Evolutionary conservation across 2,329 filamentous ascomycete species (phyloP).

Genomic region (Aureobasidium sp.): DNA sequence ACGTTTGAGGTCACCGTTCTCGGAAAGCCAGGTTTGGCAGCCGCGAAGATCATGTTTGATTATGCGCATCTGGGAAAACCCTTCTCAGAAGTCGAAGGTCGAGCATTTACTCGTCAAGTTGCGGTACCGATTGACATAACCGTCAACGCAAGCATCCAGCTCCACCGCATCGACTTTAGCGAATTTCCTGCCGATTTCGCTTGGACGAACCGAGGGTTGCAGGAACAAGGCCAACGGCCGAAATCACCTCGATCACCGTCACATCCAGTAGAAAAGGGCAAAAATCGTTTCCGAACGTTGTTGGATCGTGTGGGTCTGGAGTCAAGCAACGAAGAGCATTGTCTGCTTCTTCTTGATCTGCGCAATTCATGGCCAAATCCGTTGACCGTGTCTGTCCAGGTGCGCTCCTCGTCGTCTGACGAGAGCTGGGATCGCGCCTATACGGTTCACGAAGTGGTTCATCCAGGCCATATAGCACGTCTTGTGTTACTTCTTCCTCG

Average conservation of each 20-base stretch:
- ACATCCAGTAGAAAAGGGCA: constrained; percentile 1
- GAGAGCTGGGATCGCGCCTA: constrained; percentile 24
- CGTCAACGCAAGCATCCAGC: constrained; percentile 83
- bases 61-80: constrained; percentile 63
- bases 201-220: constrained; percentile 42
- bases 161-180: constrained; percentile 71
- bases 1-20: constrained; percentile 52
- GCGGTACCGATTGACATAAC: constrained; percentile 77
- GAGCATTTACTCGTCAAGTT: constrained; percentile 79
- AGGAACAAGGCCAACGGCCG: not conserved
- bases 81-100: constrained; percentile 58
- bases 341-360: constrained; percentile 73
- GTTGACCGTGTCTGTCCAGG: constrained; percentile 58
- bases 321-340: constrained; percentile 54
- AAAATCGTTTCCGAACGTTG: constrained; percentile 39
- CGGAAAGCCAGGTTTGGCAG: constrained; percentile 67
- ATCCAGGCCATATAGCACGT: constrained; percentile 59
- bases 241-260: not conserved
- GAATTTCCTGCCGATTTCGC: constrained; percentile 65
- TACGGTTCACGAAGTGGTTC: constrained; percentile 41
- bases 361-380: constrained; percentile 85
- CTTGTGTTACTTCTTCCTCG: constrained; percentile 69
- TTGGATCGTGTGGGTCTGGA: constrained; percentile 37
- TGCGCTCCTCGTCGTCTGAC: constrained; percentile 23
- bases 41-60: constrained; percentile 16